Conservation (phyloP, 2,329 filamentous ascomycete genomes). For the Colletotrichum sp. region DNA sequence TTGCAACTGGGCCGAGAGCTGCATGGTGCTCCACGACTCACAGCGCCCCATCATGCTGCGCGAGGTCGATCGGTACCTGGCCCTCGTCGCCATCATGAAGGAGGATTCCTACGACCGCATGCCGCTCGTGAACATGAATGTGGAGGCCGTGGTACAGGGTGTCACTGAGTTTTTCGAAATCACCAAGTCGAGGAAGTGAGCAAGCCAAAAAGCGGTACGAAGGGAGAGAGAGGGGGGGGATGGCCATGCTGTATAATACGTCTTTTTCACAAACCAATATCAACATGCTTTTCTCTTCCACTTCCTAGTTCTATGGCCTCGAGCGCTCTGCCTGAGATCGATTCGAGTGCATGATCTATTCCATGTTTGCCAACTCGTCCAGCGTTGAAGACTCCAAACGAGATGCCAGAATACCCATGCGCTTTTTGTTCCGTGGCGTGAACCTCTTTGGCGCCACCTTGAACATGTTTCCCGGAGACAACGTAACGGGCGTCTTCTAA, state of each 20-base stretch:
- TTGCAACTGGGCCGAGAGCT: slow-evolving; percentile 70
- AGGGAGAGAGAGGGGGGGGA: not conserved
- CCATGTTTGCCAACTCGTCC: slow-evolving; percentile 2
- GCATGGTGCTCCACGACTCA: slow-evolving; percentile 69
- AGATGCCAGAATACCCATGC: not conserved
- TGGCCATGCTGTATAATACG: not conserved
- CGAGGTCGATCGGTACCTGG: slow-evolving; percentile 76
- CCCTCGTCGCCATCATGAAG: slow-evolving; percentile 85
- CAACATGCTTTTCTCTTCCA: not conserved
- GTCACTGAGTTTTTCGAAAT: slow-evolving; percentile 81
- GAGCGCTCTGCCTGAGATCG: not conserved
- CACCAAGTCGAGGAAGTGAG: slow-evolving; percentile 59
- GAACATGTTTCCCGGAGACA: slow-evolving; percentile 19
- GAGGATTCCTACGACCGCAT: slow-evolving; percentile 85
- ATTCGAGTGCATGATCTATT: not conserved
- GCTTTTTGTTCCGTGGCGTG: slow-evolving; percentile 13
- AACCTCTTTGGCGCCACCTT: slow-evolving; percentile 16
- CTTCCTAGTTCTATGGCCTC: not conserved
- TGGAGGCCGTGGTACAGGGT: slow-evolving; percentile 80
- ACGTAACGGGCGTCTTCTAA: slow-evolving; percentile 11
- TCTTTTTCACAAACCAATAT: not conserved
- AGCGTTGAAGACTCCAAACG: not conserved
- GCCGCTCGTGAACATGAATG: slow-evolving; percentile 85
- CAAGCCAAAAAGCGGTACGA: not conserved
- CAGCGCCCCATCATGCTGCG: slow-evolving; percentile 70